Conservation (phyloP, 2,329 filamentous ascomycete genomes). For the Beauveria asiatica region DNA sequence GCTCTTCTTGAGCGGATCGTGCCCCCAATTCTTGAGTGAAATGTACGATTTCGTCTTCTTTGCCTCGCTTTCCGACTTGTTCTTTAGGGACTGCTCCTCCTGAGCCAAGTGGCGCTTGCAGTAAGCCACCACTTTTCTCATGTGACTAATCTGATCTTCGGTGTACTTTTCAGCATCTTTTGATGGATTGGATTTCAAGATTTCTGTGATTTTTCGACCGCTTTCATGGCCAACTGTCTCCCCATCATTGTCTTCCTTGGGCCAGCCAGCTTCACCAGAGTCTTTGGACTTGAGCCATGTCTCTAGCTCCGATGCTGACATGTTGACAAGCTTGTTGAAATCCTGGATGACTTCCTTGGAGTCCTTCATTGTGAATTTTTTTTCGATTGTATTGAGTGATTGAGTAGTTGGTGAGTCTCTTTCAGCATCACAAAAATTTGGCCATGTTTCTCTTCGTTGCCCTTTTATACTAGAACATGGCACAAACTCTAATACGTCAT, state of each 20-base stretch:
- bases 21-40: constrained; percentile 55
- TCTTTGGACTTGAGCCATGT: constrained; percentile 53
- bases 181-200: constrained; percentile 52
- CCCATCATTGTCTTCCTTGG: constrained; percentile 46
- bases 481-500: neutral
- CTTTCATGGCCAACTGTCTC: constrained; percentile 58
- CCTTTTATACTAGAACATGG: neutral
- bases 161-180: constrained; percentile 49
- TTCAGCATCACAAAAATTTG: too few relatives aligned
- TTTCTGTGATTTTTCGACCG: constrained; percentile 54
- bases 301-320: constrained; percentile 51
- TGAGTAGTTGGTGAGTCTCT: too few relatives aligned
- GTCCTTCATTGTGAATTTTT: constrained; percentile 16
- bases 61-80: constrained; percentile 37
- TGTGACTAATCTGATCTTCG: constrained; percentile 46
- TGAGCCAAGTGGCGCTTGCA: constrained; percentile 60
- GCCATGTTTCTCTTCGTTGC: neutral
- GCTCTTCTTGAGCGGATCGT: constrained; percentile 40
- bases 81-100: constrained; percentile 48
- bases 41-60: constrained; percentile 46
- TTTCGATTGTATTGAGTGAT: neutral
- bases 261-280: constrained; percentile 51
- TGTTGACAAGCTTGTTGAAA: constrained; percentile 60
- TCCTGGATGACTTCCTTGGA: constrained; percentile 35
- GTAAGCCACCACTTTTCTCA: constrained; percentile 56